A percentile compares a stretch with the other conserved stretches of the same genome.
Evolutionary conservation across 1,139 yeast species (phyloP).

Genomic region (Pichia sp.): DNA sequence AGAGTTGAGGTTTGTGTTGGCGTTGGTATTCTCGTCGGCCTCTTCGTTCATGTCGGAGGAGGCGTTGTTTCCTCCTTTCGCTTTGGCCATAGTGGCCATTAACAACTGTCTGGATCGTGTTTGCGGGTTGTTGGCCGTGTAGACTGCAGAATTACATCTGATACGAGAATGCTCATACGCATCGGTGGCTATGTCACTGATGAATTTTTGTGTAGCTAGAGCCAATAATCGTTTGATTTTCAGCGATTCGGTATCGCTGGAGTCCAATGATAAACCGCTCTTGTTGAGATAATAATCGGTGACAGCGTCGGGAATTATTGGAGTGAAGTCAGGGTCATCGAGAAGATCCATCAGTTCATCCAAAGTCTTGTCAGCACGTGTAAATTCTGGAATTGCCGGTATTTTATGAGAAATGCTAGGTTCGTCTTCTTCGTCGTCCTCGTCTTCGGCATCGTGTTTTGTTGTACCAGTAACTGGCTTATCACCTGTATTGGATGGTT

Average conservation of each 20-base stretch:
- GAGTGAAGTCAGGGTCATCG: slow-evolving; percentile 93
- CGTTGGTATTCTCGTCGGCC: slow-evolving; percentile 5
- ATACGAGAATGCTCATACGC: slow-evolving; percentile 94
- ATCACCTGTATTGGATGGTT: neutral
- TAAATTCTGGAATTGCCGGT: slow-evolving; percentile 48
- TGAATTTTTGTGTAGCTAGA: slow-evolving; percentile 90
- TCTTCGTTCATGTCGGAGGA: slow-evolving; percentile 11
- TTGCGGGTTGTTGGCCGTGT: slow-evolving; percentile 79
- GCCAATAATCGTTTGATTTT: slow-evolving; percentile 83
- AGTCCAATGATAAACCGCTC: slow-evolving; percentile 69
- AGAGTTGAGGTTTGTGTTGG: slow-evolving; percentile 12
- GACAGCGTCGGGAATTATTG: slow-evolving; percentile 97
- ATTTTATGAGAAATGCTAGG: slow-evolving; percentile 14
- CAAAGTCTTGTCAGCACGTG: slow-evolving; percentile 79
- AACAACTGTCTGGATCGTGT: slow-evolving; percentile 67
- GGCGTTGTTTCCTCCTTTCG: slow-evolving; percentile 12
- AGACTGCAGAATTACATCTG: slow-evolving; percentile 74
- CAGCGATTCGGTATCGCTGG: slow-evolving; percentile 33
- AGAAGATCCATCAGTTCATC: slow-evolving; percentile 78
- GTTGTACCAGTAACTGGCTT: too few relatives aligned
- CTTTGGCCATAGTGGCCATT: slow-evolving; percentile 34
- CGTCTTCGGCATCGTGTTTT: neutral
- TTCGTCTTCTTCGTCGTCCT: neutral
- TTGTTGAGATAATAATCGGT: slow-evolving; percentile 86
- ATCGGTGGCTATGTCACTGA: slow-evolving; percentile 91